phyloP scores from a whole-genome alignment of 2,329 filamentous ascomycete genomes.

The Aspergillus niger region DNA sequence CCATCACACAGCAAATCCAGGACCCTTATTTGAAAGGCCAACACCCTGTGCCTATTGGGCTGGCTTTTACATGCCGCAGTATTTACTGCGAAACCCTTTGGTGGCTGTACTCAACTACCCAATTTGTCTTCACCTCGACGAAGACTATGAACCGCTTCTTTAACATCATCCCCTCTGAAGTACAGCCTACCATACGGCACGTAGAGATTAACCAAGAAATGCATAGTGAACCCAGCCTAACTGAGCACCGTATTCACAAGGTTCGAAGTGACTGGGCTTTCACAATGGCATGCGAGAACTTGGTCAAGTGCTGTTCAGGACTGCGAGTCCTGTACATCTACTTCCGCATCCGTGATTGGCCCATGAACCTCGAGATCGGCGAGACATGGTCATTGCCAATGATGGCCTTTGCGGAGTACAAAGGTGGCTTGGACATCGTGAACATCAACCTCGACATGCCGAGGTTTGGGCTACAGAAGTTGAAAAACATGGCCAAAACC shows the following conservation, averaged over 20 bases:
- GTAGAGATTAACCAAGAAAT: constrained; percentile 28
- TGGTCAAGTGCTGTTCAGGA: constrained; percentile 12
- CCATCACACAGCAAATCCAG: constrained; percentile 7
- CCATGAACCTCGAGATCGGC: constrained; percentile 21
- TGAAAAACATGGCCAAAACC: constrained; percentile 15
- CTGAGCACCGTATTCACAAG: constrained; percentile 19
- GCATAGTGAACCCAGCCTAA: constrained; percentile 27
- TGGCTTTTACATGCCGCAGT: constrained; percentile 63
- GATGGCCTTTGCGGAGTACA: constrained; percentile 15
- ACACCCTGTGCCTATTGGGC: constrained; percentile 42
- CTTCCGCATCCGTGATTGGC: constrained; percentile 23
- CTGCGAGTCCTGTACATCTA: constrained; percentile 23
- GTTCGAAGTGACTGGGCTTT: constrained; percentile 24
- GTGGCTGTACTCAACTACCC: constrained; percentile 57
- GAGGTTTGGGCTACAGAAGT: constrained; percentile 14
- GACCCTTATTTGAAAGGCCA: no score
- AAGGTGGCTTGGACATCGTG: constrained; percentile 17
- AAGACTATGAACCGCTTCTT: constrained; percentile 28
- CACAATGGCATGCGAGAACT: constrained; percentile 20
- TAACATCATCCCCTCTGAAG: constrained; percentile 56
- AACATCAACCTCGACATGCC: constrained; percentile 18
- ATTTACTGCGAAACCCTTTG: constrained; percentile 66
- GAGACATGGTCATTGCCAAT: constrained; percentile 27
- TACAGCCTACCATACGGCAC: constrained; percentile 54
- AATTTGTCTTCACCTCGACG: constrained; percentile 27